Conservation (phyloP, 345 rosid genomes). For the Cardamine resedifolia region DNA sequence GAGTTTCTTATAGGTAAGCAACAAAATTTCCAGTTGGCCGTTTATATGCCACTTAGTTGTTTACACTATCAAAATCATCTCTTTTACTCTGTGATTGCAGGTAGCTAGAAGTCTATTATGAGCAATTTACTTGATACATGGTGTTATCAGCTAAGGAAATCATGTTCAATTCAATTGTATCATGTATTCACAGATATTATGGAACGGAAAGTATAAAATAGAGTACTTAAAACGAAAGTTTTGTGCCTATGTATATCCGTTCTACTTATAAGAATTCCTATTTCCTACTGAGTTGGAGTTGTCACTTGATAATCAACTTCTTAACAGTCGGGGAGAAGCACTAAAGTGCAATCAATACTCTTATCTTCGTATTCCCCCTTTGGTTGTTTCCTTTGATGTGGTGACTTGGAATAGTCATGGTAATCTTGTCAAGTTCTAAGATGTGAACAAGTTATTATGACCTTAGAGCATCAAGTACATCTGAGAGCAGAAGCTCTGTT, state of each 20-base stretch:
- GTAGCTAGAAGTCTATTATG: slow-evolving; percentile 10
- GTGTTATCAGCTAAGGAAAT: background rate
- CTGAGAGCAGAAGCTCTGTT: slow-evolving; percentile 9
- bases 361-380: background rate
- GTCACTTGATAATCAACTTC: slow-evolving; percentile 15
- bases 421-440: slow-evolving; percentile 1
- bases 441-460: slow-evolving; percentile 13
- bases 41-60: slow-evolving; percentile 6
- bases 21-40: background rate
- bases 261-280: slow-evolving; percentile 2
- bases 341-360: background rate
- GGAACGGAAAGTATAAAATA: slow-evolving; percentile 10
- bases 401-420: background rate
- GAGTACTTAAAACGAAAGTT: slow-evolving; percentile 6
- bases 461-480: slow-evolving; percentile 14
- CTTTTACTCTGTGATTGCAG: slow-evolving; percentile 13
- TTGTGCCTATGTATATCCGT: slow-evolving; percentile 18
- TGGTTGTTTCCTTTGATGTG: slow-evolving; percentile 10
- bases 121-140: slow-evolving; percentile 15
- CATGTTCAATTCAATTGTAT: slow-evolving; percentile 29
- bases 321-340: background rate
- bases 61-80: slow-evolving; percentile 4
- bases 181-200: slow-evolving; percentile 29
- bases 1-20: slow-evolving; percentile 18
- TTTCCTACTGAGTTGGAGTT: slow-evolving; percentile 2